These are phyloP conservation scores for Malassezia sympodialis DNA, from an alignment of 1,284 basidiomycete genomes.

Conservation along the genomic window DNA sequence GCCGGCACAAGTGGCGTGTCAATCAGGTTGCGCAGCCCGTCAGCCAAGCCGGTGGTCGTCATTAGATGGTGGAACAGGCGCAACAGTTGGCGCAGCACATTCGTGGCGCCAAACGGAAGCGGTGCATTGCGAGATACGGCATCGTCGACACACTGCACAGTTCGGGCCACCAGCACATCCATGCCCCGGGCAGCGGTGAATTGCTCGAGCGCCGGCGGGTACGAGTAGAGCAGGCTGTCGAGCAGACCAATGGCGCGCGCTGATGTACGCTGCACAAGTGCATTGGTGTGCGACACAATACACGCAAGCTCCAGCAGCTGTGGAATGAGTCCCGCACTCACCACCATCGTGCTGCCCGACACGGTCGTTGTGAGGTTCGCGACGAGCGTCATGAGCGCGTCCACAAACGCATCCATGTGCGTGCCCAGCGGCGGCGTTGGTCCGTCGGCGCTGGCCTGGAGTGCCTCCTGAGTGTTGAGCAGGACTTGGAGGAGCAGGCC, in stretches of 20 bases:
- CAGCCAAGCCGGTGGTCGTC: constrained; percentile 75
- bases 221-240: constrained; percentile 83
- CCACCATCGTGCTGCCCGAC: constrained; percentile 78
- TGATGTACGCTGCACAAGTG: constrained; percentile 42
- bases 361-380: constrained; percentile 75
- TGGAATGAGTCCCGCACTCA: constrained; percentile 89
- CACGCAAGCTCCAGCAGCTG: constrained; percentile 53
- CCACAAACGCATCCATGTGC: constrained; percentile 35
- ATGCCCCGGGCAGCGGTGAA: constrained; percentile 79
- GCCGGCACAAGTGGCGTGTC: constrained; percentile 79
- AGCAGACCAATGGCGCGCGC: constrained; percentile 68
- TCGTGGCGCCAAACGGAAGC: constrained; percentile 41
- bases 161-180: constrained; percentile 70
- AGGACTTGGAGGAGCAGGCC: constrained; percentile 56
- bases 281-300: constrained; percentile 21
- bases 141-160: constrained; percentile 53
- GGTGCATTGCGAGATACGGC: constrained; percentile 25
- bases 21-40: constrained; percentile 85
- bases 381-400: constrained; percentile 65
- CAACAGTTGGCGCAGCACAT: constrained; percentile 73
- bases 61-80: constrained; percentile 93
- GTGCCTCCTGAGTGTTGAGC: constrained; percentile 17
- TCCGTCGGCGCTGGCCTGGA: background rate
- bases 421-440: background rate
- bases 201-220: constrained; percentile 72